Evolutionary conservation across 2,329 filamentous ascomycete species (phyloP).

Genomic region (Exophiala spinifera): DNA sequence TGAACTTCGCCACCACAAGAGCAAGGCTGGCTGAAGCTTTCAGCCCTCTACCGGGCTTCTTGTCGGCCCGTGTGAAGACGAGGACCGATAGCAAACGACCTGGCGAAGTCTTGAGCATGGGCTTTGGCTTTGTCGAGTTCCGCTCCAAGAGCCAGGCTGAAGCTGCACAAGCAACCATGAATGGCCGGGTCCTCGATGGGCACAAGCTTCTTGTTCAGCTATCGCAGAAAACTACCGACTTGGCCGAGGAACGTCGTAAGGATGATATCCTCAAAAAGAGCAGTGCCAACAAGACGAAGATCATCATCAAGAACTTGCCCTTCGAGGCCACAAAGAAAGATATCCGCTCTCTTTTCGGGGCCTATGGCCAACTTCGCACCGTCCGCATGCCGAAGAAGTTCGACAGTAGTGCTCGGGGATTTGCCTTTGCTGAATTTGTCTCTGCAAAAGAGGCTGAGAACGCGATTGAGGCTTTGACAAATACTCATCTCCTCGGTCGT

Average conservation of each 20-base stretch:
- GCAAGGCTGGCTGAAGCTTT: slow-evolving; percentile 74
- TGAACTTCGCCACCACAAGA: slow-evolving; percentile 86
- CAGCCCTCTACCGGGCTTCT: slow-evolving; percentile 77
- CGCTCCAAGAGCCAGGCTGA: slow-evolving; percentile 72
- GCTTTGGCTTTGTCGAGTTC: slow-evolving; percentile 94
- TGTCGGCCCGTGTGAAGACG: slow-evolving; percentile 86
- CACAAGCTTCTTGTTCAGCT: slow-evolving; percentile 82
- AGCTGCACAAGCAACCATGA: slow-evolving; percentile 78
- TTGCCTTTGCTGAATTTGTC: slow-evolving; percentile 94
- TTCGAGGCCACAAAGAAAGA: slow-evolving; percentile 96
- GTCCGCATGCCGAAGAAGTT: slow-evolving; percentile 95
- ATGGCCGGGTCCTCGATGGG: slow-evolving; percentile 80
- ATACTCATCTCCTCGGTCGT: slow-evolving; percentile 89
- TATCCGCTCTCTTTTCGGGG: slow-evolving; percentile 76
- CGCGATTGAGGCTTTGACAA: slow-evolving; percentile 83
- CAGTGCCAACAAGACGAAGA: slow-evolving; percentile 76
- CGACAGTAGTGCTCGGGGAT: slow-evolving; percentile 81
- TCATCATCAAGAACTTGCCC: slow-evolving; percentile 96
- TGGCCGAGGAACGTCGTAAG: slow-evolving; percentile 78
- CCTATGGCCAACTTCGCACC: slow-evolving; percentile 87
- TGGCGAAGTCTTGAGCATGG: slow-evolving; percentile 88
- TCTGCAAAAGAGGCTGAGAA: slow-evolving; percentile 86
- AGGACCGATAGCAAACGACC: slow-evolving; percentile 89
- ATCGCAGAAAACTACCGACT: slow-evolving; percentile 83
- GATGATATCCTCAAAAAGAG: slow-evolving; percentile 81